Percentiles rank a stretch among this genome's conserved stretches.
Evolutionary conservation across 1,139 yeast species (phyloP).

Genomic region (Pneumocystis carinii): DNA sequence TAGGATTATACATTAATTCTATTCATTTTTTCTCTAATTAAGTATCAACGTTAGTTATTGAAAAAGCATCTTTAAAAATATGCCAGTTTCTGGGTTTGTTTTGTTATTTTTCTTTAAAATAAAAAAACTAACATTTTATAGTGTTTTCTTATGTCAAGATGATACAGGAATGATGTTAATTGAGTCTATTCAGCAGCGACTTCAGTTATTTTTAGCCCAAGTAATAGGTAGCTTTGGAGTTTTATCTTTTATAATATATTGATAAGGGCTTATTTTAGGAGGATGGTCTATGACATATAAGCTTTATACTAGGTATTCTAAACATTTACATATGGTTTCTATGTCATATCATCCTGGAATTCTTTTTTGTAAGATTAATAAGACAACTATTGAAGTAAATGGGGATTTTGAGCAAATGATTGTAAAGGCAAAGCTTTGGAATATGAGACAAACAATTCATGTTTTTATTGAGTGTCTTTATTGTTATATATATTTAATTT

Average conservation of each 20-base stretch:
- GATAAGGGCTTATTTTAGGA: not conserved
- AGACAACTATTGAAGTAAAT: not conserved
- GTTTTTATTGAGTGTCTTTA: not conserved
- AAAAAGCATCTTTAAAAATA: not conserved
- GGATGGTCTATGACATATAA: not conserved
- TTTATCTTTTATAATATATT: not conserved
- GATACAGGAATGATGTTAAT: not conserved
- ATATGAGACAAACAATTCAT: not conserved
- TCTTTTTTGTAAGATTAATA: not conserved
- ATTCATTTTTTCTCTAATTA: not conserved
- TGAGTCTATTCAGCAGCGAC: not conserved
- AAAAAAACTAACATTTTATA: not conserved
- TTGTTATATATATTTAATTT: not conserved
- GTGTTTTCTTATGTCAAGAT: not conserved
- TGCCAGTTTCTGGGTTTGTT: not conserved
- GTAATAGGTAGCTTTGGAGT: not conserved
- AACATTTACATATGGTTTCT: not conserved
- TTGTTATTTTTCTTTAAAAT: not conserved
- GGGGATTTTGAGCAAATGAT: not conserved
- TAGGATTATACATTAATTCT: not conserved
- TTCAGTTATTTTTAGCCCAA: not conserved
- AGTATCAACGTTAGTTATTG: not conserved
- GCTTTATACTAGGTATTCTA: not conserved
- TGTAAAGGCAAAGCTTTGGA: not conserved
- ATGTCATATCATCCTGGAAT: not conserved